Base-by-base conservation (phyloP, 352 stramenopile species). In the Thraustotheca clavata region DNA sequence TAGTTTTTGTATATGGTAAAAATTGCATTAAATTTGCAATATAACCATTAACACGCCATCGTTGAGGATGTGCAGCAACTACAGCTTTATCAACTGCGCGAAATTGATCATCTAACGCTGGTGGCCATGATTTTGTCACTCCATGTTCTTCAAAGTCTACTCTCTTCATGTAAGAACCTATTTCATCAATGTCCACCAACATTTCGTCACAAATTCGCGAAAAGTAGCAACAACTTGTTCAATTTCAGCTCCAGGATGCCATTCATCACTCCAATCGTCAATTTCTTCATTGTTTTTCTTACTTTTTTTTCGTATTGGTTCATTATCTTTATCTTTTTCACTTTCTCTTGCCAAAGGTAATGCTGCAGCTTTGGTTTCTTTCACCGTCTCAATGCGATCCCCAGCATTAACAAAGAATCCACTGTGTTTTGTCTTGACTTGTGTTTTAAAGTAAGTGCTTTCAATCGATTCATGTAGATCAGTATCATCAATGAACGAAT, bases 371-470 rank as follows among this genome's bases (percentile, higher is more conserved):
- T 72, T 69, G 5, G 71, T 60, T 12, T 61, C 57, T 32, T 77
- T 77, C 48, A 94, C 62, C 47, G 79, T 94, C 74, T 94, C 85
- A 36, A 94, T 94, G 62, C 86, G 70, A 49, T 92, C 83, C 9
- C 85, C 85, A 18, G 85, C 85, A 59, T 92, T 94, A 26, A 94
- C 85, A 47, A 94, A 94, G 70, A 94, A 94, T 43, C 85, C 85
- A n/a, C 76, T 71, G 68, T 94, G 85, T 49, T 94, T 94, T 32
- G 85, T 94, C 62, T 89, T 76, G 7, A 94, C 78, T 39, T 75
- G 74, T 3, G 72, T 80, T 36, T 91, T 81, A 3, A 66, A 81
- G 69, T 86, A 71, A 27, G 88, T 79, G 34, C 91, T 83, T 65
- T 94, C 83, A 49, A 94, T 94, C 60, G 90, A 80, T 62, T 91